These are phyloP conservation scores for Hyphodiscus sp. DNA, from an alignment of 2,329 filamentous ascomycete genomes.

Conservation along the genomic window DNA sequence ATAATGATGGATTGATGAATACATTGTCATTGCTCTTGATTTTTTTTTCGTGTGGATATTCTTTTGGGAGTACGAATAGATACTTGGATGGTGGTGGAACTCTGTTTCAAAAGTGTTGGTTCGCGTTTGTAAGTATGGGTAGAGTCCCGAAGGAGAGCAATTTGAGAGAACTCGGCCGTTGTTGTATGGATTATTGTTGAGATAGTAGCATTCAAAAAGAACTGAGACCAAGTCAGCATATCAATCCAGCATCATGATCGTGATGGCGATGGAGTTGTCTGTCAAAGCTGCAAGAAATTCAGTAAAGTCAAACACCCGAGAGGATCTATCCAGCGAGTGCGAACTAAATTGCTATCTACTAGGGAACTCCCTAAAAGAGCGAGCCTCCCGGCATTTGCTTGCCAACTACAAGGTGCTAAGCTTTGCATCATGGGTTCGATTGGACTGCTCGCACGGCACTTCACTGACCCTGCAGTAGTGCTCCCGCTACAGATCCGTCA, in stretches of 20 bases:
- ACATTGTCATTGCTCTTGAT: background rate
- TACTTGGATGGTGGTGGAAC: background rate
- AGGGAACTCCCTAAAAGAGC: too few species aligned
- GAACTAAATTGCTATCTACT: too few species aligned
- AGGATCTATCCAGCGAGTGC: too few species aligned
- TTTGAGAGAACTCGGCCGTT: too few species aligned
- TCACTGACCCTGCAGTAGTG: too few species aligned
- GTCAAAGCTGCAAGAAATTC: too few species aligned
- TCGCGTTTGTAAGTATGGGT: background rate
- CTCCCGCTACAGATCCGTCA: too few species aligned
- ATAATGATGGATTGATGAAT: background rate
- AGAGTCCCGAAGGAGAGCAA: background rate
- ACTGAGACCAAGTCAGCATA: background rate
- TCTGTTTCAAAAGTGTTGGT: background rate
- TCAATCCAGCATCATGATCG: background rate
- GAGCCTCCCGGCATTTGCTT: too few species aligned
- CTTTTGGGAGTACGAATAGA: background rate
- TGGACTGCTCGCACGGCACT: too few species aligned
- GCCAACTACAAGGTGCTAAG: too few species aligned
- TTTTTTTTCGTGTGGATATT: background rate
- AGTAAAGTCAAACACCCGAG: too few species aligned
- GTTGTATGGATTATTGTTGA: background rate
- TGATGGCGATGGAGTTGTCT: background rate
- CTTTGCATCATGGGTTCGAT: too few species aligned
- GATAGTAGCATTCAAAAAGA: background rate